A percentile compares a stretch with the other conserved stretches of the same genome.
Evolutionary conservation across 106 monocot species (phyloP).

Genomic region (Dioscorea alata): DNA sequence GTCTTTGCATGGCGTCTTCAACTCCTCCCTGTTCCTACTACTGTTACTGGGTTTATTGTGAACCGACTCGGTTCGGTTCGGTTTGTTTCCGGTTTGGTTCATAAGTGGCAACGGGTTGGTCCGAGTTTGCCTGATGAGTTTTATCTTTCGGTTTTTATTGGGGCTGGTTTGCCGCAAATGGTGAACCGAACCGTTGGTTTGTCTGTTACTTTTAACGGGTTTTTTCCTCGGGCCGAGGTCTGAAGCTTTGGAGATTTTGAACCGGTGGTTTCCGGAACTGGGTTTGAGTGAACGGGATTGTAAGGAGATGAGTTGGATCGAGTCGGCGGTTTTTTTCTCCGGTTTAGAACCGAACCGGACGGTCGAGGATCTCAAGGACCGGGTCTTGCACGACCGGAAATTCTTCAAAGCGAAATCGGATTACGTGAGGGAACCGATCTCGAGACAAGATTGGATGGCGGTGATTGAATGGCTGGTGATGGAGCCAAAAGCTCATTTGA

Average conservation of each 20-base stretch:
- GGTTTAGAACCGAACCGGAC: conserved; percentile 27
- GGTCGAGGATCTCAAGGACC: conserved; percentile 25
- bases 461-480: conserved; percentile 6
- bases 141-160: conserved; percentile 51
- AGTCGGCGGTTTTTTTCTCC: conserved; percentile 41
- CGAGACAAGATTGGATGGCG: conserved; percentile 1
- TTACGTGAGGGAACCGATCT: conserved; percentile 31
- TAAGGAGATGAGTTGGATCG: conserved; percentile 58
- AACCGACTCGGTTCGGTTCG: conserved; percentile 27
- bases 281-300: conserved; percentile 4
- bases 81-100: conserved; percentile 28
- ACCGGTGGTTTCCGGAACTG: conserved; percentile 20
- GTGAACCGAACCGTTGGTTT: conserved; percentile 4
- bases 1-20: conserved; percentile 49
- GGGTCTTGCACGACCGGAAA: conserved; percentile 23
- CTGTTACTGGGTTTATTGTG: conserved; percentile 32
- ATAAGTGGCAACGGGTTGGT: conserved; percentile 40
- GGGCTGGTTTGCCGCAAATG: conserved; percentile 15
- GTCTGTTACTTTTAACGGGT: conserved; percentile 49
- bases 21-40: conserved; percentile 24
- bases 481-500: conserved; percentile 45
- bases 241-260: conserved; percentile 12
- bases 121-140: conserved; percentile 53
- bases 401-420: conserved; percentile 78
- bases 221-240: conserved; percentile 28